phyloP scores from a whole-genome alignment of 176 grass and related monocot species.

The Echinochloa phyllopogon region DNA sequence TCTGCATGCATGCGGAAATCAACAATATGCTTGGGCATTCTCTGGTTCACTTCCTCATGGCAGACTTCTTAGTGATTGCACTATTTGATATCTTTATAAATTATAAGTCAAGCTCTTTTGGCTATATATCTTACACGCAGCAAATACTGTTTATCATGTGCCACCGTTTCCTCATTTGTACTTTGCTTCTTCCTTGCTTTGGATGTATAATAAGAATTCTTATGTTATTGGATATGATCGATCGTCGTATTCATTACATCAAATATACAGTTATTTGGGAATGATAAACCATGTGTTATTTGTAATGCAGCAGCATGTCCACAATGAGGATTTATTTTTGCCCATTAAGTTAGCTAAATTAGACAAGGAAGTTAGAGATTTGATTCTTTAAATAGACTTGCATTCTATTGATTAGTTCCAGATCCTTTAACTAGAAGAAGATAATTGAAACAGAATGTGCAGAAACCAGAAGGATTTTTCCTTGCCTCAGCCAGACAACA shows the following conservation, averaged over 20 bases:
- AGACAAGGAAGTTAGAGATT: neutral
- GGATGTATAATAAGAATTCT: slow-evolving; percentile 29
- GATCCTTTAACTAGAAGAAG: neutral
- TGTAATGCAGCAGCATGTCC: neutral
- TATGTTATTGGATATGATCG: neutral
- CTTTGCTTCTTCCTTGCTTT: slow-evolving; percentile 7
- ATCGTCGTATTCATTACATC: slow-evolving; percentile 11
- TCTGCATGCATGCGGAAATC: slow-evolving; percentile 1
- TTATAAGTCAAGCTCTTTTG: neutral
- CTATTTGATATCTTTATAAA: neutral
- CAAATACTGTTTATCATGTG: slow-evolving; percentile 5
- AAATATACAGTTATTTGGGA: slow-evolving; percentile 12
- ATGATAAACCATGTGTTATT: slow-evolving; percentile 4
- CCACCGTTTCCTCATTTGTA: neutral
- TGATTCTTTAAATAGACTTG: neutral
- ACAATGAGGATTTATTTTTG: slow-evolving; percentile 5
- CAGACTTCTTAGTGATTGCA: slow-evolving; percentile 9
- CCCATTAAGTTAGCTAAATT: neutral
- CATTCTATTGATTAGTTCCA: neutral
- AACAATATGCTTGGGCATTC: slow-evolving; percentile 24
- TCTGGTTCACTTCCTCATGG: slow-evolving; percentile 6
- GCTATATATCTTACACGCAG: neutral
- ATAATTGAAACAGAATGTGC: neutral
- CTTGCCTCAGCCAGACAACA: neutral
- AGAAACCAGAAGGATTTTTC: neutral